Conservation (phyloP, 192 early-diverging fungal species). For the Coemansia furcata region DNA sequence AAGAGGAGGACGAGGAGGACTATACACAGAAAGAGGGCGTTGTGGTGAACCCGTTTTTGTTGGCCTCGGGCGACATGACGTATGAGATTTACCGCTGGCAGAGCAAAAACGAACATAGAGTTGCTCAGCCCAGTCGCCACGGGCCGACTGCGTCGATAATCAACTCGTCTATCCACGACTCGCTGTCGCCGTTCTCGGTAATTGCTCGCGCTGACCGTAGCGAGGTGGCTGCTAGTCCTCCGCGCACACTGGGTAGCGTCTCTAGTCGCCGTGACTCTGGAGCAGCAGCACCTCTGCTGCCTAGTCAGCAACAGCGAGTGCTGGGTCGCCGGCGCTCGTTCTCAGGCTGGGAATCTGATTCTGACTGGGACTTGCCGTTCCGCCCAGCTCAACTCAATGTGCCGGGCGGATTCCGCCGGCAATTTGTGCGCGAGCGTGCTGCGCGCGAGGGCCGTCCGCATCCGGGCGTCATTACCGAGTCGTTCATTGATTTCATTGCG, state of each 20-base stretch:
- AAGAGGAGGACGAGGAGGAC: constrained; percentile 13
- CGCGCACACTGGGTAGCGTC: neutral
- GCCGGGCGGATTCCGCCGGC: constrained; percentile 90
- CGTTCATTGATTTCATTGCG: constrained; percentile 92
- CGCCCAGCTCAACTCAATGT: constrained; percentile 55
- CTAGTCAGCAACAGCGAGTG: constrained; percentile 16
- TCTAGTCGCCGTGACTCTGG: constrained; percentile 56
- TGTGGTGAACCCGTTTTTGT: constrained; percentile 51
- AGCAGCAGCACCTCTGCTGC: constrained; percentile 27
- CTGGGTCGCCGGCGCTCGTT: constrained; percentile 47
- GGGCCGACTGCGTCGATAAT: neutral
- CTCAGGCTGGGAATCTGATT: constrained; percentile 48
- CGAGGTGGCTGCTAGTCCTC: neutral
- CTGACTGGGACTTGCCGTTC: constrained; percentile 41
- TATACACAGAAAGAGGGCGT: constrained; percentile 12
- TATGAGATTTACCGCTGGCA: constrained; percentile 92
- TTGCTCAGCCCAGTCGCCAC: neutral
- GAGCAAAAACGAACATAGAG: constrained; percentile 54
- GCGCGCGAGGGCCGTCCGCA: constrained; percentile 59
- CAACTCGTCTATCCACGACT: neutral
- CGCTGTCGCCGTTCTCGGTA: neutral
- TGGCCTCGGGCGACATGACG: constrained; percentile 76
- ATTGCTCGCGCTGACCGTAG: constrained; percentile 11
- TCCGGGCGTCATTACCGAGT: constrained; percentile 75
- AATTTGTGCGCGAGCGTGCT: constrained; percentile 80